Conservation (phyloP, 768 basidiomycete genomes). For the Agaricus blazei region DNA sequence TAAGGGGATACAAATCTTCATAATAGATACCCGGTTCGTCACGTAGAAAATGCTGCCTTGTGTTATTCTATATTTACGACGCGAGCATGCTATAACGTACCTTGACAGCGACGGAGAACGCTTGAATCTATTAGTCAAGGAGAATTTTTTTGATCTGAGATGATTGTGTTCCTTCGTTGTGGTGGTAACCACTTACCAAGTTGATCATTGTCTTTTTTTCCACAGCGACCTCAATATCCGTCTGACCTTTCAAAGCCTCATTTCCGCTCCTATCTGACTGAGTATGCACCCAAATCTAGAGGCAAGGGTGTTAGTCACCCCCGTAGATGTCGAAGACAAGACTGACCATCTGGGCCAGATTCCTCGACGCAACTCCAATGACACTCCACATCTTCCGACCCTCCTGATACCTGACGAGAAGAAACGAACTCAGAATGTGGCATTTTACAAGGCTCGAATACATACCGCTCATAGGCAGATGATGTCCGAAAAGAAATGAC, state of each 20-base stretch:
- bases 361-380: conserved; percentile 52
- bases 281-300: conserved; percentile 54
- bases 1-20: conserved; percentile 65
- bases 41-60: conserved; percentile 53
- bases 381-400: conserved; percentile 69
- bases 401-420: conserved; percentile 48
- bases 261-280: conserved; percentile 36
- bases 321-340: conserved; percentile 1
- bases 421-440: not conserved
- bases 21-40: conserved; percentile 69
- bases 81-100: conserved; percentile 21
- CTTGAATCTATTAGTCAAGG: conserved; percentile 45
- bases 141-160: not conserved
- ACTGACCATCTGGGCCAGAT: conserved; percentile 53
- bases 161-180: not conserved
- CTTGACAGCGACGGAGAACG: conserved; percentile 64
- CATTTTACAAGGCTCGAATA: not conserved
- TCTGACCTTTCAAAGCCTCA: conserved; percentile 19
- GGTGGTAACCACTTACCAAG: conserved; percentile 34
- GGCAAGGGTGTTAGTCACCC: not conserved
- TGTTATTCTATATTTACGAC: not conserved
- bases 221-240: conserved; percentile 43
- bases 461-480: conserved; percentile 50
- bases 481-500: conserved; percentile 72
- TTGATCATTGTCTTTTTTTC: conserved; percentile 78